Percentiles rank a stretch among this genome's conserved stretches.
These are phyloP conservation scores for Trichoderma sp. DNA, from an alignment of 2,329 filamentous ascomycete species.

Conservation along the genomic window DNA sequence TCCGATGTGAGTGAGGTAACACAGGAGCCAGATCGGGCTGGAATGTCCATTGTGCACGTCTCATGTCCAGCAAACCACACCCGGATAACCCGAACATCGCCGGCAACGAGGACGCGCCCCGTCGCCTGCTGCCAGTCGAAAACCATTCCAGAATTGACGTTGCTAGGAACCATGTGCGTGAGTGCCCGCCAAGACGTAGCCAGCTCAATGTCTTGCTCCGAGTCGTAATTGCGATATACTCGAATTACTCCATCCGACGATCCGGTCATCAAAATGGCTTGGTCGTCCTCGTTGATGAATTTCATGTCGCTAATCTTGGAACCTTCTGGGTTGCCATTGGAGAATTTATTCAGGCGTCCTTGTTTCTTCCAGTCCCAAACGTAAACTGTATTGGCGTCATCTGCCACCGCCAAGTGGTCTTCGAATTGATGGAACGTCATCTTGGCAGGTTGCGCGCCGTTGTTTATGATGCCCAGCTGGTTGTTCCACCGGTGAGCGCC, in stretches of 20 bases:
- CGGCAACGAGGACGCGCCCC: slow-evolving; percentile 89
- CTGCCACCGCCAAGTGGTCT: slow-evolving; percentile 88
- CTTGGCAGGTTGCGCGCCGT: slow-evolving; percentile 82
- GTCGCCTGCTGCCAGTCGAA: slow-evolving; percentile 99
- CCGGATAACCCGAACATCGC: slow-evolving; percentile 90
- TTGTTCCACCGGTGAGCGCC: slow-evolving; percentile 85
- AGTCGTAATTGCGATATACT: slow-evolving; percentile 90
- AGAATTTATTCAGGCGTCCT: slow-evolving; percentile 76
- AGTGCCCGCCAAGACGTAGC: slow-evolving; percentile 89
- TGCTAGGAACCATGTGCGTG: slow-evolving; percentile 90
- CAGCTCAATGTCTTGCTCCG: slow-evolving; percentile 71
- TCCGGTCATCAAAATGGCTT: slow-evolving; percentile 89
- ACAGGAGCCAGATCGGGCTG: slow-evolving; percentile 88
- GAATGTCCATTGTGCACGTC: slow-evolving; percentile 89
- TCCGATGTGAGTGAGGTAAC: slow-evolving; percentile 95
- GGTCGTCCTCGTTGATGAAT: slow-evolving; percentile 98
- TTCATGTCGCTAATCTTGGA: slow-evolving; percentile 92
- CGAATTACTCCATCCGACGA: slow-evolving; percentile 94
- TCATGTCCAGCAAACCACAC: slow-evolving; percentile 96
- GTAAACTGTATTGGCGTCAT: slow-evolving; percentile 85
- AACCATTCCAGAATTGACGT: slow-evolving; percentile 90
- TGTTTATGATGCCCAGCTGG: slow-evolving; percentile 79
- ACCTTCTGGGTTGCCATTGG: slow-evolving; percentile 87
- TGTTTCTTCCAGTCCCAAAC: slow-evolving; percentile 92
- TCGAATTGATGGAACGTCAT: slow-evolving; percentile 98